Base-by-base conservation (phyloP, 371 early-diverging fungal species). In the Gilbertella persicaria region DNA sequence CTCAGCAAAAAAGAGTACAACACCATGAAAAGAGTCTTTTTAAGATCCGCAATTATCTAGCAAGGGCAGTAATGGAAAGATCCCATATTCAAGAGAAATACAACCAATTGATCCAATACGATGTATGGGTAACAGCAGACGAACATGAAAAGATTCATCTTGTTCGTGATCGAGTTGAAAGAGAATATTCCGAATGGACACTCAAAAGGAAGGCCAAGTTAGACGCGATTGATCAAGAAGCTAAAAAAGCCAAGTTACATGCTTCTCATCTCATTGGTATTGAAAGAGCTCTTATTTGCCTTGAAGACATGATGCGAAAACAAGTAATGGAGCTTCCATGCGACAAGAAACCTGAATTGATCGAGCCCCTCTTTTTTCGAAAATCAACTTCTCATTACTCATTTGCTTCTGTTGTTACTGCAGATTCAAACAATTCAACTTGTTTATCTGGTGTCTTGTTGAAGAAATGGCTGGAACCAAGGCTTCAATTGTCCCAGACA, bases 261-360 rank as follows among this genome's bases (percentile, higher is more conserved):
- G 60, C 60, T 1, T 47, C 54, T 3, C 60, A 60, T 49, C 33
- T 60, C n/a, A 44, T 60, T n/a, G 60, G 60, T 5, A 60, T 60
- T 8, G 60, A 60, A 25, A 25, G 60, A 14, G 60, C 54, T 5
- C 24, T 60, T 17, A 2, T 54, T 0, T 48, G 50, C 20, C 33
- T 54, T 5, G 46, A 54, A 23, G 21, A 49, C 10, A 43, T 53
- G 14, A 60, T 60, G 49, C 33, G 24, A 12, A 9, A 9, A 12
- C 46, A 42, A 1, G 25, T 19, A 7, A 25, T 23, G 33, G 25
- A 43, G 14, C n/a, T n/a, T n/a, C n/a, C n/a, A n/a, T n/a, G n/a
- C n/a, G 3, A 25, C 21, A 52, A 24, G 8, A 39, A 26, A 13
- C 16, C 5, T 28, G 23, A 21, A 14, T 1, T 20, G 17, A 21